phyloP scores from a whole-genome alignment of 2,329 filamentous ascomycete species.

The Neocucurbitaria cava region DNA sequence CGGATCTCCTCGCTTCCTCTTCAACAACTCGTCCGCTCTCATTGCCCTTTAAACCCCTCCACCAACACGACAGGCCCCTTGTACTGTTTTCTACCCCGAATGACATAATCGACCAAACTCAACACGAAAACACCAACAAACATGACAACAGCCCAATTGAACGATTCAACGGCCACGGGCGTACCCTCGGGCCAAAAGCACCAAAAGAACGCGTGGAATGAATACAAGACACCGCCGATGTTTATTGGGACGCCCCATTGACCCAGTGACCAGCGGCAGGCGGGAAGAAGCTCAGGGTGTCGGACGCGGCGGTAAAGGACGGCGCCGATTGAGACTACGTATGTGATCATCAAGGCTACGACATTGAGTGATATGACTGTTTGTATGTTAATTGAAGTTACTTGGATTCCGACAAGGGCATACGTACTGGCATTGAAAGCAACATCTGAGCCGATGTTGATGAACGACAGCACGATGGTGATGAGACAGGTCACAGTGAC shows the following conservation, averaged over 20 bases:
- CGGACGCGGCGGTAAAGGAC: constrained; percentile 50
- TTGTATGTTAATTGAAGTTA: constrained; percentile 5
- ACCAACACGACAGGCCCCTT: constrained; percentile 41
- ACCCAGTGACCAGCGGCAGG: constrained; percentile 50
- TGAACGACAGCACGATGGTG: constrained; percentile 38
- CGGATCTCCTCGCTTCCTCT: not conserved
- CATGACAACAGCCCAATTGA: constrained; percentile 49
- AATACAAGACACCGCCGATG: constrained; percentile 45
- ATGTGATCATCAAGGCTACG: constrained; percentile 50
- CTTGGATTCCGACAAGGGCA: no score
- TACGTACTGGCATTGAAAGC: constrained; percentile 44
- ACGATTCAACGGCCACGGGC: constrained; percentile 29
- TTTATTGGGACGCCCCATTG: constrained; percentile 49
- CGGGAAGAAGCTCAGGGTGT: constrained; percentile 46
- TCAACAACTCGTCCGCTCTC: not conserved
- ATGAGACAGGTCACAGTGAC: constrained; percentile 39
- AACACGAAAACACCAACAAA: constrained; percentile 39
- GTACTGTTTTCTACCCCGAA: constrained; percentile 42
- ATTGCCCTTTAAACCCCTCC: constrained; percentile 32
- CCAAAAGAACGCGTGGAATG: constrained; percentile 50
- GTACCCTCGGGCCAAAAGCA: constrained; percentile 49
- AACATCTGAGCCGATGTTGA: constrained; percentile 46
- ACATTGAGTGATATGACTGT: constrained; percentile 50
- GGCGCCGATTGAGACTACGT: constrained; percentile 51
- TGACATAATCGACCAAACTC: constrained; percentile 36